Base-by-base conservation (phyloP, 768 basidiomycete genomes). In the Peribolospora kevripleyi region DNA sequence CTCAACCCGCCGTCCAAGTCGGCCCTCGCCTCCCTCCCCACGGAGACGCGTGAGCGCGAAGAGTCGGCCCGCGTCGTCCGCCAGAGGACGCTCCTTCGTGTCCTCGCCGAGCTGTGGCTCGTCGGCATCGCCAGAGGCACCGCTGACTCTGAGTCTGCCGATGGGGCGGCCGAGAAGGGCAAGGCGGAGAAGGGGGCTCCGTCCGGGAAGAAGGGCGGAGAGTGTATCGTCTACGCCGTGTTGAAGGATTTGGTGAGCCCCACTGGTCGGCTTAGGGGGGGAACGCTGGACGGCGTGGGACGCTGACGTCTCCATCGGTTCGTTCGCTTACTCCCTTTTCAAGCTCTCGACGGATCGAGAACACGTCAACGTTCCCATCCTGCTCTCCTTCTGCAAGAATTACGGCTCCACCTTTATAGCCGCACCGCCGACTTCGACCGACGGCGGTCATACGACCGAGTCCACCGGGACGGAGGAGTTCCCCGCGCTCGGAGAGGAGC, bases 381-480 rank as follows among this genome's bases (percentile, higher is more conserved):
- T 95, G 41, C 76, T 84, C 6, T 87, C 82, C 0, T 97, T 97
- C 66, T 76, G 95, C 59, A 97, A 93, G 66, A 77, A 82, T n/a
- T 93, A 86, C 65, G 78, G 81, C 6, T 74, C 79, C 25, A 25
- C 6, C 82, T 85, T 0, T 98, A 79, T 68, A 78, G 63, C 11
- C 62, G 62, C 2, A 39, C 56, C 5, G 25, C 46, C 43, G 48
- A 42, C 25, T 3, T 42, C 14, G 10, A 25, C 25, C 25, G 25
- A 25, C 1, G 25, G 25, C 25, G 25, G 25, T 25, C 25, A 25
- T 25, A 25, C 51, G 41, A 40, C 61, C 38, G 53, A 58, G 42
- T 6, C 43, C 36, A 49, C 53, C 14, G 25, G 25, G 25, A 36
- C 42, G 8, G 46, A 52, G 11, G 57, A 58, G 46, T 61, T 61